Conservation (phyloP, 163 green algal genomes). For the Chlamydomonas reinhardtii region DNA sequence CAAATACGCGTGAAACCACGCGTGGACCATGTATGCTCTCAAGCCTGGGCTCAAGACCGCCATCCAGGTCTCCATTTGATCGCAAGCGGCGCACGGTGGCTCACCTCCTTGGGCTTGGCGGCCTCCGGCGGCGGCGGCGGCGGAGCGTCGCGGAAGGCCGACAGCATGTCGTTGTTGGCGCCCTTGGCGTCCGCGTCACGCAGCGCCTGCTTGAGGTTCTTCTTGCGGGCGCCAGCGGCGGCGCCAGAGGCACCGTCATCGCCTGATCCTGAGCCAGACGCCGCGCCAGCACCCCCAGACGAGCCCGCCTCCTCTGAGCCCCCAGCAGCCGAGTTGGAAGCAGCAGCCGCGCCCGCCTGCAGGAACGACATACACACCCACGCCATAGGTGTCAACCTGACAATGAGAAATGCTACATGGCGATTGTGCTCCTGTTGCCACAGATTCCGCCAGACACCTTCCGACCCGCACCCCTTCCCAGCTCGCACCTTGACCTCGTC, state of each 20-base stretch:
- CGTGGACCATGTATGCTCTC: too few species aligned
- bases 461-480: too few species aligned
- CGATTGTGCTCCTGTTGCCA: too few species aligned
- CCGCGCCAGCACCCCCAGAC: background rate
- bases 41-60: too few species aligned
- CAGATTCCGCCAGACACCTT: too few species aligned
- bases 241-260: conserved; percentile 25
- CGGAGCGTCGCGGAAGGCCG: conserved; percentile 17
- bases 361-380: background rate
- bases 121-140: background rate
- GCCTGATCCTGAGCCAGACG: conserved; percentile 27
- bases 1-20: too few species aligned
- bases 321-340: background rate
- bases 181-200: conserved; percentile 56
- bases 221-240: conserved; percentile 44
- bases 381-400: too few species aligned
- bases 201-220: conserved; percentile 55
- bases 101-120: conserved; percentile 17
- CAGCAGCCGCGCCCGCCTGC: background rate
- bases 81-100: background rate
- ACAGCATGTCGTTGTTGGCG: conserved; percentile 50
- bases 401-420: too few species aligned
- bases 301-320: background rate
- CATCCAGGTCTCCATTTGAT: too few species aligned
- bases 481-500: conserved; percentile 1